Conservation (phyloP, 2,329 filamentous ascomycete species). For the Endothia cerciana region DNA sequence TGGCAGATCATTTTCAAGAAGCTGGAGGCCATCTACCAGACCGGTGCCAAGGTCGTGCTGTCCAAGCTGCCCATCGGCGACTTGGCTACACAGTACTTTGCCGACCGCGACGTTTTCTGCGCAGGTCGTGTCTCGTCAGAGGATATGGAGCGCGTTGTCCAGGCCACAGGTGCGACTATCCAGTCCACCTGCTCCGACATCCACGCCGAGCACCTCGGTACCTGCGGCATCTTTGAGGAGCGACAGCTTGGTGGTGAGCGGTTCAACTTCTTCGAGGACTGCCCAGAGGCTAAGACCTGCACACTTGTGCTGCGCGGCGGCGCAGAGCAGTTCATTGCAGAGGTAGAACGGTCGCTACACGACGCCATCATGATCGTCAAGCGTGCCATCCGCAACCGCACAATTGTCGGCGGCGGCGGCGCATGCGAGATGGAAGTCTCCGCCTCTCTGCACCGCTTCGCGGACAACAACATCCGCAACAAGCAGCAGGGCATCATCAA, state of each 20-base stretch:
- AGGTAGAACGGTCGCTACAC: constrained; percentile 96
- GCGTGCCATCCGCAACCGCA: constrained; percentile 92
- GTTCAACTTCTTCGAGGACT: constrained; percentile 98
- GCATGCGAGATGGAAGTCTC: constrained; percentile 97
- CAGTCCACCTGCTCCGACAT: constrained; percentile 99
- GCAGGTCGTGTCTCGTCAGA: constrained; percentile 89
- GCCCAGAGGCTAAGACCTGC: constrained; percentile 94
- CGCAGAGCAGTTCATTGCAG: constrained; percentile 98
- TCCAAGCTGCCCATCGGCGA: constrained; percentile 98
- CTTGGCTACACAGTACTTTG: constrained; percentile 96
- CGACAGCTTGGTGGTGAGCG: constrained; percentile 95
- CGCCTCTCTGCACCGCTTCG: constrained; percentile 87
- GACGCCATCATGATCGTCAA: constrained; percentile 99
- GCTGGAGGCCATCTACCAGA: constrained; percentile 91
- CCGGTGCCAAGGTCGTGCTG: constrained; percentile 94
- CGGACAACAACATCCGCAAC: constrained; percentile 88
- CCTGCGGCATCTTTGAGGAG: constrained; percentile 90
- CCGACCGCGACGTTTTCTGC: constrained; percentile 97
- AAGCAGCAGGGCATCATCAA: constrained; percentile 99
- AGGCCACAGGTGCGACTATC: constrained; percentile 87
- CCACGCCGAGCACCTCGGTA: constrained; percentile 83
- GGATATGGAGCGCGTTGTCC: constrained; percentile 94
- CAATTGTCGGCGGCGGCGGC: constrained; percentile 93
- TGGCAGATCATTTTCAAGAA: constrained; percentile 99
- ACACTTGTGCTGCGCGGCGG: constrained; percentile 93